A percentile compares a stretch with the other conserved stretches of the same genome.
phyloP scores from a whole-genome alignment of 1,284 basidiomycete species.

The Neotropicomus parvogracilis region DNA sequence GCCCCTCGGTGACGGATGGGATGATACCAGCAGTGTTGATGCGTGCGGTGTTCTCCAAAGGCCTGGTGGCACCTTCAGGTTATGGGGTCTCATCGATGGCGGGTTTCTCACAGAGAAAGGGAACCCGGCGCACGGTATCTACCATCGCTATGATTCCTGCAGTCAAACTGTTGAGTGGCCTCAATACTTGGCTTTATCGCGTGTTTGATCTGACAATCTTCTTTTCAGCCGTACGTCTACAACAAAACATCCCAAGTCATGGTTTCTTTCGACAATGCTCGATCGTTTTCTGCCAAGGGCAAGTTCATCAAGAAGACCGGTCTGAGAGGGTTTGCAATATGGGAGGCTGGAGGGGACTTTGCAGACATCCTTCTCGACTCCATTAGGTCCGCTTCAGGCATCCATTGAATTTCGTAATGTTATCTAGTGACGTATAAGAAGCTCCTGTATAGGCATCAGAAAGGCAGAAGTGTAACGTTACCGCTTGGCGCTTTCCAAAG shows the following conservation, averaged over 20 bases:
- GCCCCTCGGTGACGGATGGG: conserved; percentile 45
- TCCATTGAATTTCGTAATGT: conserved; percentile 23
- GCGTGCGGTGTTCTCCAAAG: conserved; percentile 37
- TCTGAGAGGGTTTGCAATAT: conserved; percentile 54
- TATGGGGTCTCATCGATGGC: conserved; percentile 40
- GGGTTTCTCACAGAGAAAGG: conserved; percentile 42
- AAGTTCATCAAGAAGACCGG: conserved; percentile 44
- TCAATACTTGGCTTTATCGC: background rate
- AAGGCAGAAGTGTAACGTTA: no score
- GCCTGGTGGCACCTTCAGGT: conserved; percentile 39
- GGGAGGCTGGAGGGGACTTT: conserved; percentile 56
- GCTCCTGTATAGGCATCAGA: no score
- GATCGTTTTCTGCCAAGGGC: conserved; percentile 56
- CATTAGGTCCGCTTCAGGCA: conserved; percentile 40
- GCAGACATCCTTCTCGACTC: conserved; percentile 49
- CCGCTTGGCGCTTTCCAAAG: no score
- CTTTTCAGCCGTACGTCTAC: conserved; percentile 47
- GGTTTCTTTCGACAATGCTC: conserved; percentile 38
- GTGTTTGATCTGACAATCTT: background rate
- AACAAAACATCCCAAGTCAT: conserved; percentile 37
- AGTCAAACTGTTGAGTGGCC: conserved; percentile 43
- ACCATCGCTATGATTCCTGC: conserved; percentile 43
- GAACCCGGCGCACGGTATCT: conserved; percentile 37
- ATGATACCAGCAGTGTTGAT: conserved; percentile 34
- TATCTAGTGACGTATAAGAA: no score